phyloP scores from a whole-genome alignment of 2,329 filamentous ascomycete genomes.

The Trichophyton mentagrophytes region DNA sequence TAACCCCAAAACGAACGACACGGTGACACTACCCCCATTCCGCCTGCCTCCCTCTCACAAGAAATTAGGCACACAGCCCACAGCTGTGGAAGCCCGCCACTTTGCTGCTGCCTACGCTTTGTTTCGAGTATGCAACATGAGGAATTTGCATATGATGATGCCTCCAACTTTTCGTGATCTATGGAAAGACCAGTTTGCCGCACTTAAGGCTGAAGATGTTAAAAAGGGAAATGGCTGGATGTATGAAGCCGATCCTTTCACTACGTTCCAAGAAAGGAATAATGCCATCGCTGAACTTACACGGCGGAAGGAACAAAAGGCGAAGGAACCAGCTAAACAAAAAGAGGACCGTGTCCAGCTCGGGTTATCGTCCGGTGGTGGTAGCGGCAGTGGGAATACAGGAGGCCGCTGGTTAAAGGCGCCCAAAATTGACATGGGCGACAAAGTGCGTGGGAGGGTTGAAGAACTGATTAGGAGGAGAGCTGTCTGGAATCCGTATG shows the following conservation, averaged over 20 bases:
- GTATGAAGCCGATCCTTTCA: conserved; percentile 92
- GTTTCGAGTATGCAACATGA: conserved; percentile 86
- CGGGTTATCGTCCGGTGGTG: conserved; percentile 29
- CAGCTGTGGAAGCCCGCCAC: conserved; percentile 79
- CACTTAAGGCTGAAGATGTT: conserved; percentile 67
- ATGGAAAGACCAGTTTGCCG: conserved; percentile 79
- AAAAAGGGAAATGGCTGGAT: conserved; percentile 69
- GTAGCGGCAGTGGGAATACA: conserved; percentile 18
- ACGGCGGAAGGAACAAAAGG: conserved; percentile 58
- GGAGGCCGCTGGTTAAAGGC: conserved; percentile 54
- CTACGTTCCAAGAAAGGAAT: conserved; percentile 63
- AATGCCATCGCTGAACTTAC: conserved; percentile 62
- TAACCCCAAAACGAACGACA: conserved; percentile 72
- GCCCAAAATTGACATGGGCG: conserved; percentile 87
- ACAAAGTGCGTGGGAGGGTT: conserved; percentile 61
- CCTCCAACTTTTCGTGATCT: conserved; percentile 79
- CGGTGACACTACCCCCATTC: conserved; percentile 64
- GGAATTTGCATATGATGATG: conserved; percentile 87
- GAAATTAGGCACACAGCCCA: conserved; percentile 61
- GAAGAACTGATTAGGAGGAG: conserved; percentile 67
- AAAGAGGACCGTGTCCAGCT: conserved; percentile 46
- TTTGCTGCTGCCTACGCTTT: conserved; percentile 85
- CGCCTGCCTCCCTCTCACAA: conserved; percentile 65
- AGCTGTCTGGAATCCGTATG: conserved; percentile 77
- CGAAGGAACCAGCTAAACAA: conserved; percentile 42